Conservation (phyloP, 805 yeast species). For the Yamadazyma scolyti region DNA sequence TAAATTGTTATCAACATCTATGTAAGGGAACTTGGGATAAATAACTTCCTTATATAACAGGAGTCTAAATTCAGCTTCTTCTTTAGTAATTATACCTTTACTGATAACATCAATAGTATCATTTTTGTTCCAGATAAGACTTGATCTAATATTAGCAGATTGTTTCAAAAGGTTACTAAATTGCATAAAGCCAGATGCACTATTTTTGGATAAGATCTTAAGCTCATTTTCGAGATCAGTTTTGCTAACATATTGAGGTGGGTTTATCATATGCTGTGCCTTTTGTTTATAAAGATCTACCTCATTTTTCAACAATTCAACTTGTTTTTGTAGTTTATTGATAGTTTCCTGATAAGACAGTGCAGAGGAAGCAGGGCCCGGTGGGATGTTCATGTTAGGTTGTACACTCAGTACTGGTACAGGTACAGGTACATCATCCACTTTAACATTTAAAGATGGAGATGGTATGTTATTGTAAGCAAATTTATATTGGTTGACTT, state of each 20-base stretch:
- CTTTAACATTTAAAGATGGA: too few species aligned
- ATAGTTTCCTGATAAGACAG: too few species aligned
- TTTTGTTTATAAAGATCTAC: too few species aligned
- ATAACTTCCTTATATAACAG: slow-evolving; percentile 45
- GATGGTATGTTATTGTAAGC: too few species aligned
- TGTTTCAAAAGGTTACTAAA: slow-evolving; percentile 45
- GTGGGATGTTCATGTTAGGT: too few species aligned
- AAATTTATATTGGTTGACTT: too few species aligned
- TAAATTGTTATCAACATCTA: slow-evolving; percentile 46
- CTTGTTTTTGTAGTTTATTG: too few species aligned
- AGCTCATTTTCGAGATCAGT: slow-evolving; percentile 41
- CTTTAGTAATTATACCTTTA: slow-evolving; percentile 52
- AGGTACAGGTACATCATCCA: too few species aligned
- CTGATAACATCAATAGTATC: slow-evolving; percentile 48
- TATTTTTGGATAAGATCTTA: slow-evolving; percentile 29
- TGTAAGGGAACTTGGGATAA: slow-evolving; percentile 50
- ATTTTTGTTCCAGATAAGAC: slow-evolving; percentile 20
- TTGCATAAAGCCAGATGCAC: slow-evolving; percentile 31
- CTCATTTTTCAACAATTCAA: too few species aligned
- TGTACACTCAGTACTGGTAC: too few species aligned
- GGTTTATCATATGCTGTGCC: too few species aligned
- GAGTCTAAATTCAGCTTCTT: slow-evolving; percentile 58
- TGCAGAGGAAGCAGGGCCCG: too few species aligned
- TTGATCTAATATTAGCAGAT: slow-evolving; percentile 40
- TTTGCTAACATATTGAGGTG: slow-evolving; percentile 25